phyloP scores from a whole-genome alignment of 1,284 basidiomycete species.

The Ceratobasidium theobromae region DNA sequence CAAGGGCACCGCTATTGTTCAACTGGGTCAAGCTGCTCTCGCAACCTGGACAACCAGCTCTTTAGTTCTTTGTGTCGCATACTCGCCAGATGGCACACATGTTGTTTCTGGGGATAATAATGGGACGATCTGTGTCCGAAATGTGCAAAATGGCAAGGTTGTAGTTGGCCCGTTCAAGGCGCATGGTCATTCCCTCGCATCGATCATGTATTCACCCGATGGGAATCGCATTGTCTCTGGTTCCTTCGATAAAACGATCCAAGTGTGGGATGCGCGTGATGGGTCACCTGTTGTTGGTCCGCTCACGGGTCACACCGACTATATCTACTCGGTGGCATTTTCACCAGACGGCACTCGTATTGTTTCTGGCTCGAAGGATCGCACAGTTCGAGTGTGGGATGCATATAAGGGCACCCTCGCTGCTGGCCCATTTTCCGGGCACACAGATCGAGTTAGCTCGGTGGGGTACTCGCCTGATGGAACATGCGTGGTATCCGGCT shows the following conservation, averaged over 20 bases:
- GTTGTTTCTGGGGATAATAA: background rate
- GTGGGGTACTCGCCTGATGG: background rate
- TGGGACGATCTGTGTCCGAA: slow-evolving; percentile 10
- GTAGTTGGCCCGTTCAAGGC: too few relatives aligned
- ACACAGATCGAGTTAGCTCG: background rate
- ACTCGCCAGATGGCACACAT: background rate
- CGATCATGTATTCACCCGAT: too few relatives aligned
- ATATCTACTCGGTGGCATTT: slow-evolving; percentile 9
- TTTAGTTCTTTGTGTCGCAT: background rate
- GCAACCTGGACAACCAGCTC: too few relatives aligned
- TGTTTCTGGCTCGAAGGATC: slow-evolving; percentile 26
- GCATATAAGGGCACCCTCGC: background rate
- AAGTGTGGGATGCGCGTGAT: too few relatives aligned
- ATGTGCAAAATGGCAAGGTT: too few relatives aligned
- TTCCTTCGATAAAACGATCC: too few relatives aligned
- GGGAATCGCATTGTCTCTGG: background rate
- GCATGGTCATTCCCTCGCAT: too few relatives aligned
- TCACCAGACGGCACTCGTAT: slow-evolving; percentile 23
- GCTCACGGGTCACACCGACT: slow-evolving; percentile 24
- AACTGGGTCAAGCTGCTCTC: too few relatives aligned
- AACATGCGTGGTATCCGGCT: too few relatives aligned
- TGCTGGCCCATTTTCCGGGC: background rate
- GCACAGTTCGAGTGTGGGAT: slow-evolving; percentile 27
- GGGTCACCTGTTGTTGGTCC: background rate
- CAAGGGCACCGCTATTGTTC: too few relatives aligned